A percentile compares a stretch with the other conserved stretches of the same genome.
phyloP scores from a whole-genome alignment of 768 basidiomycete genomes.

The Macrolepiota dolichaula region DNA sequence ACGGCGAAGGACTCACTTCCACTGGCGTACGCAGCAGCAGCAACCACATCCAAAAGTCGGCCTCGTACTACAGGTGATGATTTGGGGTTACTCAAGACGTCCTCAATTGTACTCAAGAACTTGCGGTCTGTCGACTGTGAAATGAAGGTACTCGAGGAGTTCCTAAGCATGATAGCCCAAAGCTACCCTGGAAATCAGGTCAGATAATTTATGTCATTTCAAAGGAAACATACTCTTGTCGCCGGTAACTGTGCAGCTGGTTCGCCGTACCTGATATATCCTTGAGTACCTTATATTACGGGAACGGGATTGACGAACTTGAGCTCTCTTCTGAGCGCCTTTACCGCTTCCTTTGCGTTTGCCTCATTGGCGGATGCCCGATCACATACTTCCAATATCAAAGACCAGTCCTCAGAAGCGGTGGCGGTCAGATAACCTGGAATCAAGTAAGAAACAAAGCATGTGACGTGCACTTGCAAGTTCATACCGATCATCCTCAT shows the following conservation, averaged over 20 bases:
- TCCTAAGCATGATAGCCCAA: constrained; percentile 89
- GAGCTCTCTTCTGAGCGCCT: constrained; percentile 81
- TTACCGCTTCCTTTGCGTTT: constrained; percentile 81
- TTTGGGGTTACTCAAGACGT: constrained; percentile 57
- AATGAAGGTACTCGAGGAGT: constrained; percentile 71
- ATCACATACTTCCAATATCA: constrained; percentile 85
- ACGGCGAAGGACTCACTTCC: constrained; percentile 26
- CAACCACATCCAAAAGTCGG: constrained; percentile 76
- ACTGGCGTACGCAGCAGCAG: constrained; percentile 74
- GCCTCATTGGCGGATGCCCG: constrained; percentile 68
- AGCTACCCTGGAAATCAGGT: constrained; percentile 39
- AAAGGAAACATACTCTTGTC: constrained; percentile 51
- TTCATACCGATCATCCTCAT: constrained; percentile 68
- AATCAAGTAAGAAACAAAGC: not conserved
- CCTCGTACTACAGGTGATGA: constrained; percentile 82
- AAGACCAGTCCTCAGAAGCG: constrained; percentile 75
- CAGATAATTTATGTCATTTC: not conserved
- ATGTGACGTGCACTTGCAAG: not conserved
- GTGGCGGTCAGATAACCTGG: constrained; percentile 74
- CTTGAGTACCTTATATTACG: constrained; percentile 3
- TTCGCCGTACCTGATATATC: constrained; percentile 58
- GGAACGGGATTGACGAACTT: constrained; percentile 44
- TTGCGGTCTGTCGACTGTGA: constrained; percentile 69
- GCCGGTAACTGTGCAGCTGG: constrained; percentile 74
- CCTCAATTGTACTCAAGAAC: constrained; percentile 77